Evolutionary conservation across 176 grass and related monocot species (phyloP).

Genomic region (Cenchrus americanus): DNA sequence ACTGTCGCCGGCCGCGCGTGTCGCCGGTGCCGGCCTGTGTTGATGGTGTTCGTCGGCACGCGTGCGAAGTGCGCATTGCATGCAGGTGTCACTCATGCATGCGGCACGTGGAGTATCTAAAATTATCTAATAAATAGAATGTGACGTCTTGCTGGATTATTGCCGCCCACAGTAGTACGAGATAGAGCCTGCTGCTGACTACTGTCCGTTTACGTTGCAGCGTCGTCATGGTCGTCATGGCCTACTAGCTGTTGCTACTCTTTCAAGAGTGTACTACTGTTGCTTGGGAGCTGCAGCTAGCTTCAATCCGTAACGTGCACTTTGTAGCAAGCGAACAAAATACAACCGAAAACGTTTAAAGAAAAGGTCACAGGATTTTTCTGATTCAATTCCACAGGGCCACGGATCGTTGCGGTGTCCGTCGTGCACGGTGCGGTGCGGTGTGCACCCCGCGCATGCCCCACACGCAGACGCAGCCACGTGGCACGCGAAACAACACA

Average conservation of each 20-base stretch:
- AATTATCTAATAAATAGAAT: neutral
- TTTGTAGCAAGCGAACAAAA: neutral
- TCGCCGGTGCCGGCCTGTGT: too few relatives aligned
- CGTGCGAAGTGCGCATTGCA: neutral
- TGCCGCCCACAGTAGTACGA: neutral
- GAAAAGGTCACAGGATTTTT: neutral
- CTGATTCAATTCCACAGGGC: too few relatives aligned
- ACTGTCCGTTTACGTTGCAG: neutral
- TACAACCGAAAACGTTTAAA: neutral
- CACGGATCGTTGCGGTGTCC: neutral
- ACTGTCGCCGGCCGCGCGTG: too few relatives aligned
- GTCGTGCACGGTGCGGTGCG: neutral
- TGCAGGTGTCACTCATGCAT: slow-evolving; percentile 14
- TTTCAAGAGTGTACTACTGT: too few relatives aligned
- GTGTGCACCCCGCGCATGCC: neutral
- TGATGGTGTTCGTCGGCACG: slow-evolving; percentile 15
- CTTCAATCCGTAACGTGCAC: neutral
- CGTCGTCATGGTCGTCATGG: too few relatives aligned
- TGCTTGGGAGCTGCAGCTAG: too few relatives aligned
- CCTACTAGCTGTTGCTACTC: neutral
- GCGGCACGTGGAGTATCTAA: neutral
- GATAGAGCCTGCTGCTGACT: too few relatives aligned
- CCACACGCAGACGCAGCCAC: slow-evolving; percentile 12
- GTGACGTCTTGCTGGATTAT: slow-evolving; percentile 14
- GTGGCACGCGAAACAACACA: neutral